Evolutionary conservation across 768 basidiomycete species (phyloP), one percentile per base, ranked within the genome.

Genomic region (Clavaria fumosa): DNA sequence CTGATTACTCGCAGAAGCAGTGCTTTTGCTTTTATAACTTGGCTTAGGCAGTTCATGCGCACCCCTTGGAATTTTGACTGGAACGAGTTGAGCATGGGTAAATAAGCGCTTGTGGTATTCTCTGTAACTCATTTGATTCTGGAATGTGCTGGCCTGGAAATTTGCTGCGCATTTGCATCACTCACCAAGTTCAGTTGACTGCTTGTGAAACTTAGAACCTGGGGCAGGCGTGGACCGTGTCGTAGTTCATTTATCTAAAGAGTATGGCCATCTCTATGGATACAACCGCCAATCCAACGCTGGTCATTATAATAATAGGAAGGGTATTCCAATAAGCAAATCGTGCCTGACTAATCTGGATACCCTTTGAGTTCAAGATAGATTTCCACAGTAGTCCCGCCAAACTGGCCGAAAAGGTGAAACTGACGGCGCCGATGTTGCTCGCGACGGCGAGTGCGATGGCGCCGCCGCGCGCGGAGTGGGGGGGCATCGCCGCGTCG

Each of bases 341-440:
- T 23, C 70, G 63, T 41, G 49, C 38, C 46, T 75, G 74, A 20
- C 47, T 63, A 12, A 95, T 66, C 3, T 48, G 45, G 31, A 88
- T 76, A 1, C 66, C 69, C 54, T 86, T 91, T 53, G 83, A 77
- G 41, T 52, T 49, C 38, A 93, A 58, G 39, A 93, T 86, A 11
- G 61, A 51, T 15, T 64, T 58, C 90, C 91, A 96, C 11, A 95
- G 63, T 30, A 97, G 59, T 0, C 90, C 90, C 0, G 88, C 89
- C 11, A 95, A 69, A 38, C 81, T 85, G 1, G 84, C 85, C 4
- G 79, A 78, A 51, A 90, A 91, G 6, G 85, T 83, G 51, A 84
- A 78, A 43, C 77, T 81, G 46, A 91, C 80, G 1, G 91, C 91
- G 9, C 91, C 91, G 23, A 86, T 78, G 55, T 95, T 95, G 39